Evolutionary conservation across 371 early-diverging fungal species (phyloP), one percentile per base, ranked within the genome.

Genomic region (Massospora cicadina): DNA sequence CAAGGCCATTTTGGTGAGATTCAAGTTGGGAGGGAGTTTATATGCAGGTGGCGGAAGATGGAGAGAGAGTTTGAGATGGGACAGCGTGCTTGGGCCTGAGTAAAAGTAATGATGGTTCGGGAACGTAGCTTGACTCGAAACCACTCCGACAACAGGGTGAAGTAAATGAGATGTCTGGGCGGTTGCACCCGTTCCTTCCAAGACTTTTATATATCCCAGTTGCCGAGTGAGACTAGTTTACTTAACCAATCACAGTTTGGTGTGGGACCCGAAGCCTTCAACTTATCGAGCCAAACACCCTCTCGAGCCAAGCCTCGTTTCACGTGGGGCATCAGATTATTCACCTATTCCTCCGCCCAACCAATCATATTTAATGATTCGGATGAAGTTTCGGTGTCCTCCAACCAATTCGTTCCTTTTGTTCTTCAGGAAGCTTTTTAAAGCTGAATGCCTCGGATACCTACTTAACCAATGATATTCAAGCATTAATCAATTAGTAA

Each of bases 11-110:
- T 33, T 53, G 33, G 55, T 55, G 33, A 12, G 33, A 29, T 30
- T 29, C 30, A 23, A 63, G 32, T 33, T 33, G 53, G 54, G 60
- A 30, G n/a, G 54, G 31, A 32, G 64, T n/a, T 31, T 60, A 33
- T 54, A 54, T 33, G 55, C 28, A 60, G 26, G n/a, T 24, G 55
- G 53, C 25, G 58, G 58, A 25, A 54, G 30, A 57, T 57, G 54
- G 65, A 43, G 54, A 64, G 29, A 43, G 43, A 10, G 43, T 43
- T 43, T 43, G 43, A 43, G 43, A 43, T 5, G 43, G 17, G 5
- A 43, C 10, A 5, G 43, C 17, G 17, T 43, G 43, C 5, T 17
- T 43, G 10, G 43, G 10, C 43, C 17, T 17, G 43, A 43, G 43
- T 43, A 43, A 43, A 43, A 43, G 43, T 10, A 43, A 5, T 10